Evolutionary conservation across 148 eudicot genomes (phyloP).

Genomic region (Beta vulgaris): DNA sequence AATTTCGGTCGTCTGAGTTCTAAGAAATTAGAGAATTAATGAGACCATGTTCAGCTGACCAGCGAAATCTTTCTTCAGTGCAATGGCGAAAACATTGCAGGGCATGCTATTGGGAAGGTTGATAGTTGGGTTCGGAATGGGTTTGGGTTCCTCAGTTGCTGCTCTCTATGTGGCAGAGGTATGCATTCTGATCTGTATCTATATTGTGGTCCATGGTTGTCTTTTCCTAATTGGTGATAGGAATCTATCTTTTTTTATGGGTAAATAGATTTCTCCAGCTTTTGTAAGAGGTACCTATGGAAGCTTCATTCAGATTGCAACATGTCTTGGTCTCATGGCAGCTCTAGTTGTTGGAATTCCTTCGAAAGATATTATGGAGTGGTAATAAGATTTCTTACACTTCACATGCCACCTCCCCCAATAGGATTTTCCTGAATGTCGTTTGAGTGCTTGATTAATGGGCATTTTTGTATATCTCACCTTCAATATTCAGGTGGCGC

Average conservation of each 20-base stretch:
- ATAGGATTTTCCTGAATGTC: neutral
- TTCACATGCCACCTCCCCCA: neutral
- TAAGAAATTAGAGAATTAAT: slow-evolving; percentile 1
- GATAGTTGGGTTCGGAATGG: slow-evolving; percentile 83
- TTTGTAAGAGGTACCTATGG: slow-evolving; percentile 97
- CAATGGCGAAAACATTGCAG: slow-evolving; percentile 56
- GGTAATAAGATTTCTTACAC: slow-evolving; percentile 54
- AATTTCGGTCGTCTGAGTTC: neutral
- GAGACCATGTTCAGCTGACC: slow-evolving; percentile 16
- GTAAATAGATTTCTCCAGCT: slow-evolving; percentile 78
- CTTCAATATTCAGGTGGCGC: slow-evolving; percentile 71
- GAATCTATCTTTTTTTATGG: slow-evolving; percentile 5
- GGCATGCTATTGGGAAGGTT: slow-evolving; percentile 92
- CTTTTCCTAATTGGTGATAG: slow-evolving; percentile 1
- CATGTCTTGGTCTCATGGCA: slow-evolving; percentile 77
- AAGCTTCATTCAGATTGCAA: slow-evolving; percentile 92
- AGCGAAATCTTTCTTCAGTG: slow-evolving; percentile 49
- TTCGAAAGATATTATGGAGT: slow-evolving; percentile 56
- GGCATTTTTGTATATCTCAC: neutral
- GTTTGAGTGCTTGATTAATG: neutral
- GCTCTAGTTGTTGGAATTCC: slow-evolving; percentile 83
- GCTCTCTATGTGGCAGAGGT: slow-evolving; percentile 96
- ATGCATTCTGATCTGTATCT: slow-evolving; percentile 10
- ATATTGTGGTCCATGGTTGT: neutral
- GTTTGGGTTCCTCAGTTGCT: slow-evolving; percentile 88